phyloP scores from a whole-genome alignment of 352 stramenopile genomes.

The Phytophthora citricola region DNA sequence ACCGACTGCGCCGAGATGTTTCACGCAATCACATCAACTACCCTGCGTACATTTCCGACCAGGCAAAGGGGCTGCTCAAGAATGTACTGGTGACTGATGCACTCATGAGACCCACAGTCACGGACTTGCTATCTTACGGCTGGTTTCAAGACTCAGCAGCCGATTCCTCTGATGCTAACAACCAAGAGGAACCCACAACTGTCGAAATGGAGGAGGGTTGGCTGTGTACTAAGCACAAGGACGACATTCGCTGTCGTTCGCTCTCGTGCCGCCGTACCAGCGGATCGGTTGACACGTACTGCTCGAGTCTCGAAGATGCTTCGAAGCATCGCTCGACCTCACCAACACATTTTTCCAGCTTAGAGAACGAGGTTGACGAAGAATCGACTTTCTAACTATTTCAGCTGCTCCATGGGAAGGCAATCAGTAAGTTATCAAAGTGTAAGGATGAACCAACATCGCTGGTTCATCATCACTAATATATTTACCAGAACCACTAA shows the following conservation, averaged over 20 bases:
- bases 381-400: conserved; percentile 2
- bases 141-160: conserved; percentile 52
- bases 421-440: conserved; percentile 27
- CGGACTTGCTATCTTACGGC: conserved; percentile 64
- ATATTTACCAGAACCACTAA: conserved; percentile 22
- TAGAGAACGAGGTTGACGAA: conserved; percentile 20
- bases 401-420: conserved; percentile 8
- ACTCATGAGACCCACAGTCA: conserved; percentile 60
- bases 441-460: conserved; percentile 1
- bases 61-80: conserved; percentile 74
- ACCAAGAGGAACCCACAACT: conserved; percentile 17
- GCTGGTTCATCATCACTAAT: conserved; percentile 28
- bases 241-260: conserved; percentile 41
- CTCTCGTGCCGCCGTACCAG: conserved; percentile 53
- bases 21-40: conserved; percentile 76
- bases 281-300: conserved; percentile 58
- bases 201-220: conserved; percentile 20
- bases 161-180: conserved; percentile 13
- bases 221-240: conserved; percentile 30
- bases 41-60: conserved; percentile 63
- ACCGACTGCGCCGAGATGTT: conserved; percentile 67
- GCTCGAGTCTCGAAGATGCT: conserved; percentile 65
- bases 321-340: conserved; percentile 31
- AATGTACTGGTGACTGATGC: conserved; percentile 69
- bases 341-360: conserved; percentile 24